A percentile compares a stretch with the other conserved stretches of the same genome.
Evolutionary conservation across 179 eudicot genomes (phyloP).

Genomic region (Beta corolliflora): DNA sequence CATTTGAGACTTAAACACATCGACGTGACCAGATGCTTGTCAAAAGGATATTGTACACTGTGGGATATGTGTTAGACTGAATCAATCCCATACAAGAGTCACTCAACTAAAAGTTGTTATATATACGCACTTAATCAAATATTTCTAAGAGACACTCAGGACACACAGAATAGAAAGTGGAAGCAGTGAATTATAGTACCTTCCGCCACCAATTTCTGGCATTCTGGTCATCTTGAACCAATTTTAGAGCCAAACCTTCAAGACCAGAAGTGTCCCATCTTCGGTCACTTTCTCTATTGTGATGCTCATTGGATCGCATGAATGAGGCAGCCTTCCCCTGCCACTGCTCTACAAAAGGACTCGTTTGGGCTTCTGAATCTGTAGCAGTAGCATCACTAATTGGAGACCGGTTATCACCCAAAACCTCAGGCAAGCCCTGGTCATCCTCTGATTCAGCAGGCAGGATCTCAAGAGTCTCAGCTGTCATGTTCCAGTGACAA

Average conservation of each 20-base stretch:
- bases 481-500: conserved; percentile 73
- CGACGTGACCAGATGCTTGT: background rate
- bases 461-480: conserved; percentile 52
- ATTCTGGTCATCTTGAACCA: conserved; percentile 77
- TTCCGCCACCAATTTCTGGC: conserved; percentile 96
- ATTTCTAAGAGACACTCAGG: background rate
- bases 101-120: background rate
- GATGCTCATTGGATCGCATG: conserved; percentile 86
- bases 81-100: background rate
- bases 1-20: background rate
- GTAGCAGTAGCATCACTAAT: conserved; percentile 29
- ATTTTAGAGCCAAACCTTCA: conserved; percentile 72
- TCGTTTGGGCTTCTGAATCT: conserved; percentile 39
- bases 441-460: conserved; percentile 41
- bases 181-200: conserved; percentile 44
- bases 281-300: conserved; percentile 50
- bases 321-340: conserved; percentile 76
- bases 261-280: conserved; percentile 84
- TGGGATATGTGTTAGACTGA: background rate
- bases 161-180: background rate
- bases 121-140: background rate
- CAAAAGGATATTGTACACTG: background rate
- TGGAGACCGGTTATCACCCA: conserved; percentile 43
- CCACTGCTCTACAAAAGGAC: conserved; percentile 92
- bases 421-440: conserved; percentile 33